These are phyloP conservation scores for Syzygium oleosum DNA, from an alignment of 345 rosid genomes.

Conservation along the genomic window DNA sequence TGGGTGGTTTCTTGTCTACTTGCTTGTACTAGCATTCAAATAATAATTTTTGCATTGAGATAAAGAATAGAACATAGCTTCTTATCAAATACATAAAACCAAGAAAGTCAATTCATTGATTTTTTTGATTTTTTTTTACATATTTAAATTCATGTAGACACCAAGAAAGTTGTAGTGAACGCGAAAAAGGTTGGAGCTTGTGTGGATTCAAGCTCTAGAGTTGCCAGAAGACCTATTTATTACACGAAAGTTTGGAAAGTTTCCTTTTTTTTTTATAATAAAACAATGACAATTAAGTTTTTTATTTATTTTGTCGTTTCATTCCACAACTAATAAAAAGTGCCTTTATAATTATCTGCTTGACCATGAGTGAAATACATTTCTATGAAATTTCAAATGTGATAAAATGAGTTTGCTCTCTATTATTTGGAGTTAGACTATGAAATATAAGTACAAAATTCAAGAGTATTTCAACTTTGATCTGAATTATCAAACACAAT, in stretches of 20 bases:
- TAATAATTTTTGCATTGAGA: background rate
- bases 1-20: background rate
- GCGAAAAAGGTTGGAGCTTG: background rate
- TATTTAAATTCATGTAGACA: background rate
- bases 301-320: background rate
- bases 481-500: constrained; percentile 77
- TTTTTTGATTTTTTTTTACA: background rate
- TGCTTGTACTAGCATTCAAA: background rate
- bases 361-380: background rate
- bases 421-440: background rate
- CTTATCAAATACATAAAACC: background rate
- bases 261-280: too few relatives aligned
- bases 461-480: constrained; percentile 66
- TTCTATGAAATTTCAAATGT: background rate
- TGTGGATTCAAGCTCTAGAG: background rate
- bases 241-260: background rate
- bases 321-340: background rate
- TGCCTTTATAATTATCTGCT: background rate
- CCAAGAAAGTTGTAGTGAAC: background rate
- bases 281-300: background rate
- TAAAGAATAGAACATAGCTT: background rate
- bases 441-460: constrained; percentile 9
- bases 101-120: background rate
- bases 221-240: background rate
- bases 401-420: background rate